Evolutionary conservation across 805 yeast genomes (phyloP), one percentile per base, ranked within the genome.

Genomic region (Starmerella sirachaensis): DNA sequence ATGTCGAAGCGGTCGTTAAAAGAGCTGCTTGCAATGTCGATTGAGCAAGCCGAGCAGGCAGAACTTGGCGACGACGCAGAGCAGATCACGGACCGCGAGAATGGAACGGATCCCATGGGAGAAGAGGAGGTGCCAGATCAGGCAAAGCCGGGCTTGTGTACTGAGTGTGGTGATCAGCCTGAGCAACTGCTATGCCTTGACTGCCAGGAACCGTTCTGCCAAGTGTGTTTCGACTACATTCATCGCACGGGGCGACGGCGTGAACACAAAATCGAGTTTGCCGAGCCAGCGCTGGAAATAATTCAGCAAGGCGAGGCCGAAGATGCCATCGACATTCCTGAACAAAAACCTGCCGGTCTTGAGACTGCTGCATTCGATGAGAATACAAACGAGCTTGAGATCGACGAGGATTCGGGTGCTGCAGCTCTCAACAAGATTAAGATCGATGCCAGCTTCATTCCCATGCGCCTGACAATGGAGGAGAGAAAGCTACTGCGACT

Each of bases 121-220:
- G 40, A 37, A 20, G 10, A 25, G 23, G 40, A 29, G 3, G 19
- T 12, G 14, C 38, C 18, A 8, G 35, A 21, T 7, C 7, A 21
- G 5, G 29, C n/a, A n/a, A 40, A 41, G 18, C 33, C 34, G 22
- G 32, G 56, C 9, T 58, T 69, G 29, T 80, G 91, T 56, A 65
- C 74, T 13, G 88, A 79, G 47, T 79, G 91, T 55, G 70, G 70
- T 25, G 83, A 78, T 52, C 81, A 76, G 74, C 77, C 81, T 16
- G 61, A 70, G 4, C 82, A 76, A 47, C 56, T 75, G n/a, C 55
- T 62, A 25, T 79, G 91, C 56, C 52, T 58, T 22, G 66, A 65
- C 40, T 79, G 91, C 58, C 71, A 68, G 28, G 88, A 79, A 49
- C 63, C 63, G 12, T 79, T 76, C 49, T 79, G 91, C 57, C 64